Conservation (phyloP, 1,284 basidiomycete genomes). For the Cutaneotrichosporon arboriforme region DNA sequence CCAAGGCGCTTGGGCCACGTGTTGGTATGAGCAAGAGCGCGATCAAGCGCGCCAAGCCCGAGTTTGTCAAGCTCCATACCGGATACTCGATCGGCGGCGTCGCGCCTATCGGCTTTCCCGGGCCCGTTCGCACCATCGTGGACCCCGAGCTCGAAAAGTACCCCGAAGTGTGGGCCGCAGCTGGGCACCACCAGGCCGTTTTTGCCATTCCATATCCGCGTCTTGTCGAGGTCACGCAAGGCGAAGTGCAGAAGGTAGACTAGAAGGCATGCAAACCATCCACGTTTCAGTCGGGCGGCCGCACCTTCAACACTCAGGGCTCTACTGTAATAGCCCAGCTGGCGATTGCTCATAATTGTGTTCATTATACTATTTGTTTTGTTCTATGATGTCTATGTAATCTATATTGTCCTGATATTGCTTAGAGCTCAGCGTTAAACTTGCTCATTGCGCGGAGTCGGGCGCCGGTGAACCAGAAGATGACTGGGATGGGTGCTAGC, state of each 20-base stretch:
- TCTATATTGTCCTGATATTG: neutral
- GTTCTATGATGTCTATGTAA: neutral
- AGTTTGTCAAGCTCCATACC: constrained; percentile 4
- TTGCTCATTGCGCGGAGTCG: constrained; percentile 13
- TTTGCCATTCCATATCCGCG: constrained; percentile 1
- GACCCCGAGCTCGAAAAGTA: constrained; percentile 7
- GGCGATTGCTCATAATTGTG: no score
- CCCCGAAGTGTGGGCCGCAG: constrained; percentile 9
- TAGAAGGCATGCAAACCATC: neutral
- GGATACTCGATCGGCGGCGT: constrained; percentile 15
- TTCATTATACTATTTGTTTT: neutral
- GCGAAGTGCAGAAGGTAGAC: constrained; percentile 13
- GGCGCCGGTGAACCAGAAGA: constrained; percentile 13
- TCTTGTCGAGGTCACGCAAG: constrained; percentile 7
- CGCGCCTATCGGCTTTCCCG: constrained; percentile 7
- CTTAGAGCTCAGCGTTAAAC: constrained; percentile 13
- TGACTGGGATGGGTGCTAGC: constrained; percentile 18
- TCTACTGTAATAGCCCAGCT: no score
- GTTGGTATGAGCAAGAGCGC: constrained; percentile 5
- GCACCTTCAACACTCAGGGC: no score
- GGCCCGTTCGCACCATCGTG: constrained; percentile 6
- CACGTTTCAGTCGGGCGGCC: neutral
- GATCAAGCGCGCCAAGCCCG: constrained; percentile 11
- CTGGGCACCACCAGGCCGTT: constrained; percentile 12
- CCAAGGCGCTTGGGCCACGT: constrained; percentile 5